Evolutionary conservation across 495 filamentous ascomycete species (phyloP).

Genomic region (Talaromyces thailandensis): DNA sequence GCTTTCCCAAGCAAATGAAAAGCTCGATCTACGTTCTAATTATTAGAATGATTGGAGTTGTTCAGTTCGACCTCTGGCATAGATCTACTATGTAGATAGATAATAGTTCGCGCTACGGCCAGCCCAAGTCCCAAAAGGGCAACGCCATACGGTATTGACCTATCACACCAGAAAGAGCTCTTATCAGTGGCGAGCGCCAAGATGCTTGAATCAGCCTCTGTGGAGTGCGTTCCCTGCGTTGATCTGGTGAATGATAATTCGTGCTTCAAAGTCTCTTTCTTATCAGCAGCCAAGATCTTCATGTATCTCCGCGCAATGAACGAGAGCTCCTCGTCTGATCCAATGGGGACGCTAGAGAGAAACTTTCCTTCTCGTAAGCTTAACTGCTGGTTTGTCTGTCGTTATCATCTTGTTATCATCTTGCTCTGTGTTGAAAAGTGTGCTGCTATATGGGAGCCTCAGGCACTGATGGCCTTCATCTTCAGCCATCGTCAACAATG

Average conservation of each 20-base stretch:
- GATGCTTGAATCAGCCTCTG: not conserved
- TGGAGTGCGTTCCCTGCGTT: no score
- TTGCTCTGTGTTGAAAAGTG: not conserved
- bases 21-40: not conserved
- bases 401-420: no score
- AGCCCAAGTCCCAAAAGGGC: not conserved
- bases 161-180: not conserved
- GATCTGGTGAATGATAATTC: no score
- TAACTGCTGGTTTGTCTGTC: not conserved
- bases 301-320: not conserved
- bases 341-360: not conserved
- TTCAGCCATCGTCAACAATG: not conserved
- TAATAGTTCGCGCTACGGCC: not conserved
- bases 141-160: not conserved
- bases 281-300: not conserved
- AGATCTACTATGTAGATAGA: not conserved
- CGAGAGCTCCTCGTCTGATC: not conserved
- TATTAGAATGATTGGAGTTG: not conserved
- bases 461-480: not conserved
- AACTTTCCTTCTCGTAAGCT: not conserved
- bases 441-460: not conserved
- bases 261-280: not conserved
- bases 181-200: not conserved
- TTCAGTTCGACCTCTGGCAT: not conserved
- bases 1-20: not conserved